These are phyloP conservation scores for Huntiella savannae DNA, from an alignment of 2,329 filamentous ascomycete species.

Conservation along the genomic window DNA sequence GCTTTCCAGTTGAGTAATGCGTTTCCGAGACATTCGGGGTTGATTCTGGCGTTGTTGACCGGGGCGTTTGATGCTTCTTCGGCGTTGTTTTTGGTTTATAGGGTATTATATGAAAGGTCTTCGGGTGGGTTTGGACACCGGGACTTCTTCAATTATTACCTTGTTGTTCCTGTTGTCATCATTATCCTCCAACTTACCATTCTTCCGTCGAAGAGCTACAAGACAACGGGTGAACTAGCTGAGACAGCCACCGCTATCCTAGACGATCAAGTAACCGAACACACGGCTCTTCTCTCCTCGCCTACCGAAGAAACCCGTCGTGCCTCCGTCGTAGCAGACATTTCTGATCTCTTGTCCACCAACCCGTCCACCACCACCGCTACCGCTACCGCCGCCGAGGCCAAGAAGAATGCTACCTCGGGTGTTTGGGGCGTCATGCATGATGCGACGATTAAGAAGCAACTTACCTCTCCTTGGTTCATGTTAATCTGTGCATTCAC, in stretches of 20 bases:
- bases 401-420: conserved; percentile 47
- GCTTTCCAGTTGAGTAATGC: conserved; percentile 73
- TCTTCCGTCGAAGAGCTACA: conserved; percentile 61
- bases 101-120: conserved; percentile 46
- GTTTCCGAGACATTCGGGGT: conserved; percentile 55
- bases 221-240: conserved; percentile 69
- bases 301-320: conserved; percentile 37
- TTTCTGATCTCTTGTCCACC: conserved; percentile 54
- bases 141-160: conserved; percentile 54
- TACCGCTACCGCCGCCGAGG: conserved; percentile 41
- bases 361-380: conserved; percentile 41
- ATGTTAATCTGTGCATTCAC: conserved; percentile 69
- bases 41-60: conserved; percentile 63
- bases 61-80: conserved; percentile 72
- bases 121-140: conserved; percentile 36
- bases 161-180: conserved; percentile 50
- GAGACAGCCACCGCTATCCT: conserved; percentile 33
- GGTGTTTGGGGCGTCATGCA: conserved; percentile 83
- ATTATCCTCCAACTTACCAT: conserved; percentile 46
- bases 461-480: conserved; percentile 71
- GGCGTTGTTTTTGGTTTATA: conserved; percentile 57
- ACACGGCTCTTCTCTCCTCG: conserved; percentile 27
- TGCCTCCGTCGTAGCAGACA: conserved; percentile 46
- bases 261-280: conserved; percentile 40
- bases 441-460: conserved; percentile 45